These are phyloP conservation scores for Colletotrichum zoysiae DNA, from an alignment of 2,329 filamentous ascomycete genomes.

Conservation along the genomic window DNA sequence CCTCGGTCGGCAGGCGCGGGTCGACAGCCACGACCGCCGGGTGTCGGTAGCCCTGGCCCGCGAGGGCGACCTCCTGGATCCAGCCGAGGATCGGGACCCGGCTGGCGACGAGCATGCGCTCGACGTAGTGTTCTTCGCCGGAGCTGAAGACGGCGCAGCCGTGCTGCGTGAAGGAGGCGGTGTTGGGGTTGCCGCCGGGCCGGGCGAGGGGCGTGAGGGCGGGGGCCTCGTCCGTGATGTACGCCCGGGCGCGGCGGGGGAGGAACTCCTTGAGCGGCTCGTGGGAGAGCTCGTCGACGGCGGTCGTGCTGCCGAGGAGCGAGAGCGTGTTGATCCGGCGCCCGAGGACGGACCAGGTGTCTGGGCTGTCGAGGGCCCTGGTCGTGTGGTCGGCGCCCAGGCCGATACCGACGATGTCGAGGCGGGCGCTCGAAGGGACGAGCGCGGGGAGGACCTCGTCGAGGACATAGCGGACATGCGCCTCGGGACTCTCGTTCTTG, in stretches of 20 bases:
- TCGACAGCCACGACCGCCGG: constrained; percentile 51
- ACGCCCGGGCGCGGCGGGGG: constrained; percentile 70
- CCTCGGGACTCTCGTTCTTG: constrained; percentile 65
- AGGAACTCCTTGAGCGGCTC: constrained; percentile 63
- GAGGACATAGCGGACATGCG: constrained; percentile 78
- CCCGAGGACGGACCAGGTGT: constrained; percentile 63
- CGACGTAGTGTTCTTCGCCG: constrained; percentile 69
- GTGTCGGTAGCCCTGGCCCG: constrained; percentile 54
- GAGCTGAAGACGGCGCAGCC: constrained; percentile 79
- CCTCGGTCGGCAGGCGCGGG: constrained; percentile 24
- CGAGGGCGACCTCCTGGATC: constrained; percentile 67
- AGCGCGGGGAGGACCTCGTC: constrained; percentile 68
- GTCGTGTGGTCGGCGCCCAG: constrained; percentile 72
- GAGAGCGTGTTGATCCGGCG: constrained; percentile 61
- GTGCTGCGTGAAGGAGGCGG: constrained; percentile 55
- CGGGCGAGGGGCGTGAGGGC: constrained; percentile 64
- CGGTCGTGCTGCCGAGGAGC: constrained; percentile 62
- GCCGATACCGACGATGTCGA: constrained; percentile 80
- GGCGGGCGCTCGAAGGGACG: constrained; percentile 60
- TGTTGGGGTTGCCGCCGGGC: constrained; percentile 57
- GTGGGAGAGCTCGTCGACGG: constrained; percentile 55
- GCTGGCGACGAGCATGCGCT: constrained; percentile 71
- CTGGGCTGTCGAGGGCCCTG: constrained; percentile 68
- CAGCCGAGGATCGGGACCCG: constrained; percentile 69
- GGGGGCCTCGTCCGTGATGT: constrained; percentile 65